A percentile compares a stretch with the other conserved stretches of the same genome.
Evolutionary conservation across 1,284 basidiomycete genomes (phyloP).

Genomic region (Leccinum subrobustum): DNA sequence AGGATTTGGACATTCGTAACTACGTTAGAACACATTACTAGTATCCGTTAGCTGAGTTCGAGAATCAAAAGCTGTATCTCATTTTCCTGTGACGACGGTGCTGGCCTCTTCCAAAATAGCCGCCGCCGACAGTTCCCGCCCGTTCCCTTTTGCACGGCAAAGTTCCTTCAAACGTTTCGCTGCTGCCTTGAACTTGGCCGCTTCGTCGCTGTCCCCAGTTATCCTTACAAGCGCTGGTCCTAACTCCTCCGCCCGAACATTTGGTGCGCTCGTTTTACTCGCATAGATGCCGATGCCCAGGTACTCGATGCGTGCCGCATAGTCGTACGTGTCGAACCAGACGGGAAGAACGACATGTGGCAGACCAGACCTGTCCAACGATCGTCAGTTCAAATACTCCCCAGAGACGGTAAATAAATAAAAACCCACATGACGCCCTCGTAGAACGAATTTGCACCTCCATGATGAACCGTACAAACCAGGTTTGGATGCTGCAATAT

Average conservation of each 20-base stretch:
- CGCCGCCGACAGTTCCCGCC: not conserved
- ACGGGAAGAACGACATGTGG: conserved; percentile 13
- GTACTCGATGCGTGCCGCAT: conserved; percentile 4
- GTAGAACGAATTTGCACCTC: conserved; percentile 18
- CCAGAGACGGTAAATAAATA: not conserved
- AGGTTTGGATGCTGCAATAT: conserved; percentile 14
- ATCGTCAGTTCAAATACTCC: not conserved
- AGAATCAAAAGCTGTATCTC: not conserved
- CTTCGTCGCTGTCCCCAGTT: not conserved
- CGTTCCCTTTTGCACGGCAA: not conserved
- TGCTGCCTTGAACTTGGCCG: not conserved
- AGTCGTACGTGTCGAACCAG: conserved; percentile 18
- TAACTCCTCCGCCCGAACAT: conserved; percentile 9
- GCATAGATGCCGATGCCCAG: conserved; percentile 14
- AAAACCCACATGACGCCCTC: conserved; percentile 10
- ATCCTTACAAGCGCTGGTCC: not conserved
- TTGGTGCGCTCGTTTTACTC: conserved; percentile 6
- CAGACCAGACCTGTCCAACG: conserved; percentile 2
- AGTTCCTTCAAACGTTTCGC: not conserved
- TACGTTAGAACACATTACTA: not conserved
- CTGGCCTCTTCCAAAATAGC: not conserved
- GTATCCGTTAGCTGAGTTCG: not conserved
- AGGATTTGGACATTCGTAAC: conserved; percentile 1
- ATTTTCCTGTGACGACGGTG: no score
- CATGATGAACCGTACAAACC: conserved; percentile 15